These are phyloP conservation scores for Monosporascus sp. DNA, from an alignment of 2,329 filamentous ascomycete species.

Conservation along the genomic window DNA sequence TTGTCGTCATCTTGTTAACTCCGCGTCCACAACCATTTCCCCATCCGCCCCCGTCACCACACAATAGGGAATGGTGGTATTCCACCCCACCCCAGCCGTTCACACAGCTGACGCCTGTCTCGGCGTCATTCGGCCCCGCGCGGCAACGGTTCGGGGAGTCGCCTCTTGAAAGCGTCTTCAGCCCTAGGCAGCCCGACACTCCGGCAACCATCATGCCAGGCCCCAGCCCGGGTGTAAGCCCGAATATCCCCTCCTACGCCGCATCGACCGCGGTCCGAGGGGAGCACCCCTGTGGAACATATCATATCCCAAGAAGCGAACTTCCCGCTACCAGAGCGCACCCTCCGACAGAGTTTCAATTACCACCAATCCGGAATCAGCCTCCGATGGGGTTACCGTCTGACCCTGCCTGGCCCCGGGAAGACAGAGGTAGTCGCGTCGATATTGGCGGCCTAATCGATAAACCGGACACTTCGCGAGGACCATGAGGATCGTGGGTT, in stretches of 20 bases:
- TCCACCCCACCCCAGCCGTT: slow-evolving; percentile 36
- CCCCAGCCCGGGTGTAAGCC: slow-evolving; percentile 31
- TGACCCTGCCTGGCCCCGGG: slow-evolving; percentile 33
- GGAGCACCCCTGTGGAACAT: slow-evolving; percentile 41
- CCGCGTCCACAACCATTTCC: slow-evolving; percentile 31
- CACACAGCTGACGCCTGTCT: slow-evolving; percentile 40
- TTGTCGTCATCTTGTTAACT: slow-evolving; percentile 48
- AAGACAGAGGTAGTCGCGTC: slow-evolving; percentile 49
- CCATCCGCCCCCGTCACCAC: slow-evolving; percentile 41
- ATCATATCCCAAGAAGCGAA: slow-evolving; percentile 51
- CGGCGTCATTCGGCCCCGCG: slow-evolving; percentile 42
- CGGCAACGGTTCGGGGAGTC: slow-evolving; percentile 33
- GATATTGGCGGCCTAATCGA: slow-evolving; percentile 60
- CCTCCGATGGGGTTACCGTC: slow-evolving; percentile 19
- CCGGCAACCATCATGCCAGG: slow-evolving; percentile 29
- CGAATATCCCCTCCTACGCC: slow-evolving; percentile 40
- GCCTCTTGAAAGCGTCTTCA: slow-evolving; percentile 26
- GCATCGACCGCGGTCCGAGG: slow-evolving; percentile 41
- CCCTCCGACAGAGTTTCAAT: slow-evolving; percentile 32
- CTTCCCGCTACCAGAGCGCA: slow-evolving; percentile 27
- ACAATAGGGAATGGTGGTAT: slow-evolving; percentile 37
- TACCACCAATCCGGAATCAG: slow-evolving; percentile 35
- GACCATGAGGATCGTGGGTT: slow-evolving; percentile 10
- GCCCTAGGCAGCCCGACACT: slow-evolving; percentile 25
- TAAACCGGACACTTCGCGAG: slow-evolving; percentile 39